Percentiles rank a stretch among this genome's conserved stretches.
Evolutionary conservation across 495 filamentous ascomycete genomes (phyloP).

Genomic region (Collariella sp.): DNA sequence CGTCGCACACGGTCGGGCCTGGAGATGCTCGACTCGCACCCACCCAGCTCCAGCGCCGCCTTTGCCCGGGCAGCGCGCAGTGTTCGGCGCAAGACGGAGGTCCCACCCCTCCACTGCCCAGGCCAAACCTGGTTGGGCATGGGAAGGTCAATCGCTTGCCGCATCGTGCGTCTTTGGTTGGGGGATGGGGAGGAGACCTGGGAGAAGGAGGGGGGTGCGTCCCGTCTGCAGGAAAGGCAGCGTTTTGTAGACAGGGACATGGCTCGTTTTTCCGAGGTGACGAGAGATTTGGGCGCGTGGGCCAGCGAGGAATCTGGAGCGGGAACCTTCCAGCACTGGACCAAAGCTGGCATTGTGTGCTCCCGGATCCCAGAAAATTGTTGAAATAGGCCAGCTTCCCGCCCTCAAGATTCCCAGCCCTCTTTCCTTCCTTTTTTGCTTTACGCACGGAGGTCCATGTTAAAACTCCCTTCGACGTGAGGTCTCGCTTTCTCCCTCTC

Average conservation of each 20-base stretch:
- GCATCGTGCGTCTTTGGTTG: constrained; percentile 13
- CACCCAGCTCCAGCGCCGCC: neutral
- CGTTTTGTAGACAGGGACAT: neutral
- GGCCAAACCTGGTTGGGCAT: constrained; percentile 6
- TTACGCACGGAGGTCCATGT: constrained; percentile 31
- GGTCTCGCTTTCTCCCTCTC: constrained; percentile 23
- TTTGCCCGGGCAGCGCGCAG: constrained; percentile 4
- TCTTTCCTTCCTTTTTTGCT: constrained; percentile 23
- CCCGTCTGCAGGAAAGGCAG: neutral
- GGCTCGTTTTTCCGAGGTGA: too few species aligned
- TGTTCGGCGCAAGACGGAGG: constrained; percentile 1
- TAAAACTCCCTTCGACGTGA: constrained; percentile 36
- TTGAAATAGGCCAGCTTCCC: constrained; percentile 30
- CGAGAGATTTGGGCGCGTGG: too few species aligned
- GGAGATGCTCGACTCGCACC: constrained; percentile 16
- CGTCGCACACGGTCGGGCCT: constrained; percentile 3
- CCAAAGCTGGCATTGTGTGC: neutral
- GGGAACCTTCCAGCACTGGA: neutral
- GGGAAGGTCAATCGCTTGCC: constrained; percentile 14
- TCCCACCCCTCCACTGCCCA: constrained; percentile 8
- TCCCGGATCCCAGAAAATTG: constrained; percentile 4
- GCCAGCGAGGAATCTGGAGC: neutral
- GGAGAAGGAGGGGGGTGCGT: too few species aligned
- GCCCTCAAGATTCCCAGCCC: constrained; percentile 4
- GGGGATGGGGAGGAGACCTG: constrained; percentile 6